Conservation (phyloP, 2,329 filamentous ascomycete genomes). For the Paecilomyces sp. region DNA sequence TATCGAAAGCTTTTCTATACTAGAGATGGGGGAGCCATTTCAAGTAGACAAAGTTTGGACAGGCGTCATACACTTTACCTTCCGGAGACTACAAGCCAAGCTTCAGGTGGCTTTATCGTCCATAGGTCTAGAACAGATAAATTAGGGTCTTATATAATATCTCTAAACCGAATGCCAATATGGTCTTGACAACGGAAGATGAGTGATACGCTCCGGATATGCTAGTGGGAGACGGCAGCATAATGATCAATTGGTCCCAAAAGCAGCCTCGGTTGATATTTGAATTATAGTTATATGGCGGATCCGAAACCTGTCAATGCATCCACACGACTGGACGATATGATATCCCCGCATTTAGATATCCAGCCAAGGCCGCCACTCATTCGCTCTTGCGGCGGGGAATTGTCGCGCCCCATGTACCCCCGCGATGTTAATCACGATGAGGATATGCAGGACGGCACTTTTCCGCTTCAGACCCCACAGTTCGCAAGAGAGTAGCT, state of each 20-base stretch:
- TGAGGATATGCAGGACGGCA: neutral
- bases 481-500: neutral
- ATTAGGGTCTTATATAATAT: neutral
- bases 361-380: neutral
- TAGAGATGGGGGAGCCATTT: neutral
- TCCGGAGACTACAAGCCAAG: neutral
- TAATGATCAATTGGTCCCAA: too few relatives aligned
- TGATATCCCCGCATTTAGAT: neutral
- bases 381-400: neutral
- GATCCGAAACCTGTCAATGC: neutral
- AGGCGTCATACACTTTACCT: neutral
- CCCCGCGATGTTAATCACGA: neutral
- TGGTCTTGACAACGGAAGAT: neutral
- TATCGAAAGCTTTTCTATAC: neutral
- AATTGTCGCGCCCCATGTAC: neutral
- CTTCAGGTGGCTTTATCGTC: neutral
- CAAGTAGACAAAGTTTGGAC: neutral
- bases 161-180: neutral
- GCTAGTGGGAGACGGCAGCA: too few relatives aligned
- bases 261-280: too few relatives aligned
- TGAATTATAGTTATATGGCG: neutral
- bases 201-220: too few relatives aligned
- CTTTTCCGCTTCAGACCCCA: neutral
- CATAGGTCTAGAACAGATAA: neutral
- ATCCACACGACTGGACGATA: neutral